Evolutionary conservation across 2,329 filamentous ascomycete genomes (phyloP).

Genomic region (Trichoderma sp.): DNA sequence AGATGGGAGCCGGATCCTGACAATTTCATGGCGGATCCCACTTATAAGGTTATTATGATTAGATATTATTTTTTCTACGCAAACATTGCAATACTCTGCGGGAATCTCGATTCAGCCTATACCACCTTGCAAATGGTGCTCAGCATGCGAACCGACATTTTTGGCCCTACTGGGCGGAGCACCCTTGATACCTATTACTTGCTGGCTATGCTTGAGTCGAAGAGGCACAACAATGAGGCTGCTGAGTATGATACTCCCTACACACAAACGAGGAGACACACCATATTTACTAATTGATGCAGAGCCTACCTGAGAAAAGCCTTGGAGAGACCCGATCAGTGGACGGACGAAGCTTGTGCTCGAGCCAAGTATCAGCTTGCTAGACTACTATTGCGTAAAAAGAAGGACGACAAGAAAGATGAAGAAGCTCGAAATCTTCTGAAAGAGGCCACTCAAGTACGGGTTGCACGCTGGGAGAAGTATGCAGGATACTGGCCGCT

Average conservation of each 20-base stretch:
- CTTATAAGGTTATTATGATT: neutral
- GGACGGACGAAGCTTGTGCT: neutral
- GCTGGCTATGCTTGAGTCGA: neutral
- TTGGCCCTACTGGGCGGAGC: neutral
- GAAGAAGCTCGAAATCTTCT: neutral
- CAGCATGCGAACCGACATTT: neutral
- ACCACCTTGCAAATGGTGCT: neutral
- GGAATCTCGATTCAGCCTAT: neutral
- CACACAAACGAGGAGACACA: neutral
- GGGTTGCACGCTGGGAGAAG: neutral
- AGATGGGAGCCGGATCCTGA: neutral
- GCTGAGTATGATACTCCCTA: neutral
- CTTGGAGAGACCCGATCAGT: neutral
- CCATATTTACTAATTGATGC: rapidly evolving
- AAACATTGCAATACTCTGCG: neutral
- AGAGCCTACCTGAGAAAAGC: neutral
- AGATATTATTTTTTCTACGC: neutral
- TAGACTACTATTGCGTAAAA: neutral
- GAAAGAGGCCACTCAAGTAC: neutral
- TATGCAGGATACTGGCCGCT: neutral
- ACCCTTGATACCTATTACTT: neutral
- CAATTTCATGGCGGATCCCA: neutral
- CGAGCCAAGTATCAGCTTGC: neutral
- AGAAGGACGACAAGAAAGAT: neutral
- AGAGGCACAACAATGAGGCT: neutral